phyloP scores from a whole-genome alignment of 306 rosid genomes.

The Dryas octopetala region DNA sequence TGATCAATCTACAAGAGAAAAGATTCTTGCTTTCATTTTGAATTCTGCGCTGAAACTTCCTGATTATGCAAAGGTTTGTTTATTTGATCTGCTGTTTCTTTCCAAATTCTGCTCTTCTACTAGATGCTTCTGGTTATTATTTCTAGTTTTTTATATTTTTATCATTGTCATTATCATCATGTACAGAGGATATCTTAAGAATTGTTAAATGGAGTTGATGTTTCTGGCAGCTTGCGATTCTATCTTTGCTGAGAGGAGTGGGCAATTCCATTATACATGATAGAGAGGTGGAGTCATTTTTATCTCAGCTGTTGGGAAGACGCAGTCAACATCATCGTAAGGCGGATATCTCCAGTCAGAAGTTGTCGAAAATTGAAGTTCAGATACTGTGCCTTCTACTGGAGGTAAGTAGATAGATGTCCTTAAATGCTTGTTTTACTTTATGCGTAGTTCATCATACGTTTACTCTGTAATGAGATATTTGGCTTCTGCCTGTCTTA shows the following conservation, averaged over 20 bases:
- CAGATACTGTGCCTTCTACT: slow-evolving; percentile 70
- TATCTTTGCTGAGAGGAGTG: slow-evolving; percentile 75
- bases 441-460: slow-evolving; percentile 7
- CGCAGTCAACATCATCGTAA: slow-evolving; percentile 41
- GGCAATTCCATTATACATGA: slow-evolving; percentile 56
- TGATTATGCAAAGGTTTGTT: slow-evolving; percentile 78
- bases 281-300: slow-evolving; percentile 50
- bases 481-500: slow-evolving; percentile 33
- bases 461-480: slow-evolving; percentile 23
- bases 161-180: neutral
- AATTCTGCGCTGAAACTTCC: slow-evolving; percentile 62
- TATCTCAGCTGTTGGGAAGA: slow-evolving; percentile 53
- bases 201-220: slow-evolving; percentile 19
- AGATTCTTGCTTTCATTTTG: slow-evolving; percentile 67
- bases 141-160: neutral
- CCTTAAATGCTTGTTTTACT: neutral
- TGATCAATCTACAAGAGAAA: slow-evolving; percentile 65
- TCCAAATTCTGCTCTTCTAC: slow-evolving; percentile 9
- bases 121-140: slow-evolving; percentile 1
- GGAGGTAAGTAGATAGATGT: slow-evolving; percentile 52
- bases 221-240: slow-evolving; percentile 66
- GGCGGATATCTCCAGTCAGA: slow-evolving; percentile 31
- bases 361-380: slow-evolving; percentile 58
- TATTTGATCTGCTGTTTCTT: slow-evolving; percentile 17
- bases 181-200: neutral